A percentile compares a stretch with the other conserved stretches of the same genome.
Conservation (phyloP, 2,329 filamentous ascomycete species). For the Fusarium sp. region DNA sequence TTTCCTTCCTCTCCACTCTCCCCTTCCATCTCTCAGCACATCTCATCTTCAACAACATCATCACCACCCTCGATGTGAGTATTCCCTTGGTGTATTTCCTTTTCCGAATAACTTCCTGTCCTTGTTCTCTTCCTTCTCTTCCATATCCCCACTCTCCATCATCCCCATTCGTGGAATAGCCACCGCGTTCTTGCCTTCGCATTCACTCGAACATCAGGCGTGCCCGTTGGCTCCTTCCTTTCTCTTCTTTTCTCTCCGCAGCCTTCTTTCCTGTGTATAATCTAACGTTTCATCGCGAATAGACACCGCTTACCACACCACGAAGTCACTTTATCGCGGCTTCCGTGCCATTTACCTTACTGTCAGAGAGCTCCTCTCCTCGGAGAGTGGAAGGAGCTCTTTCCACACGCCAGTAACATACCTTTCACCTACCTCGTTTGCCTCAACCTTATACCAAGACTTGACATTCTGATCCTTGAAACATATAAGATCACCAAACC, state of each 20-base stretch:
- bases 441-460: too few species aligned
- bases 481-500: background rate
- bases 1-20: background rate
- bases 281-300: background rate
- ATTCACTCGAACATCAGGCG: too few species aligned
- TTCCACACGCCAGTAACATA: constrained; percentile 10
- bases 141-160: background rate
- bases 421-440: too few species aligned
- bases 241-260: background rate
- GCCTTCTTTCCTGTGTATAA: background rate
- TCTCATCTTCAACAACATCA: background rate
- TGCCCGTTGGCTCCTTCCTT: background rate
- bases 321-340: background rate
- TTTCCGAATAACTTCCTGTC: background rate
- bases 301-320: background rate
- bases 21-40: background rate
- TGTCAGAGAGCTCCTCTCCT: background rate
- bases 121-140: background rate
- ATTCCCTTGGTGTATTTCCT: background rate
- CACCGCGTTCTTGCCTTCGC: background rate
- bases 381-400: constrained; percentile 9
- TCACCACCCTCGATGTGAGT: background rate
- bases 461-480: background rate
- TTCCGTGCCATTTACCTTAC: background rate
- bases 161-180: background rate